Base-by-base conservation (phyloP, 768 basidiomycete species). In the Leccinum olivaceopallidum region DNA sequence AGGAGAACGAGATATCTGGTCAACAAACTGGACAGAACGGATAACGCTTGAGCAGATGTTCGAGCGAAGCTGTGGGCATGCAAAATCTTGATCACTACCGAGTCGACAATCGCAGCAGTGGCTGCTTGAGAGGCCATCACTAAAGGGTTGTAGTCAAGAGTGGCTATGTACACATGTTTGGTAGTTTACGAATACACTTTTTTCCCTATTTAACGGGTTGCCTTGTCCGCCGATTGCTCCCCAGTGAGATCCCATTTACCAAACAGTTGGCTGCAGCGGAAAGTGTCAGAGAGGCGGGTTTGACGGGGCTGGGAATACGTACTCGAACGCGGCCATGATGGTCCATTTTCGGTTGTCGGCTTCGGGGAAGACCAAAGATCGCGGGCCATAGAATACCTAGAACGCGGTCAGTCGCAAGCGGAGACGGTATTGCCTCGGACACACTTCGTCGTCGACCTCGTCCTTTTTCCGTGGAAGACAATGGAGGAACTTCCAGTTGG, bases 301-400 rank as follows among this genome's bases (percentile, higher is more conserved):
- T 26, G 26, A 51, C 39, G 36, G 49, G 47, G 55, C 13, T 50
- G 56, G 60, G 49, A 64, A 39, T 49, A 85, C 89, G 58, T 67
- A 94, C 92, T 94, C 92, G 67, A 97, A 96, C 12, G 85, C 74
- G 14, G 94, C 92, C 87, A 95, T 93, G 67, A 88, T 96, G 0
- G 95, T 95, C 95, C 94, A 96, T 73, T 95, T 95, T 60, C 96
- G 85, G 78, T 99, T 99, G 77, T 98, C 95, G 0, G 94, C 89
- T 75, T 95, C 95, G 16, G 85, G 89, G 83, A 95, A 99, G 13
- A 90, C 96, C 50, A 97, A 84, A 16, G 92, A 94, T 51, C 95
- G 87, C 39, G 89, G 85, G 8, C 95, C 93, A 71, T 98, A 97
- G 73, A 98, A 98, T 18, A 98, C 90, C 90, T 91, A 63, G 24